Evolutionary conservation across 106 monocot species (phyloP), one percentile per base, ranked within the genome.

Genomic region (Platanthera zijinensis): DNA sequence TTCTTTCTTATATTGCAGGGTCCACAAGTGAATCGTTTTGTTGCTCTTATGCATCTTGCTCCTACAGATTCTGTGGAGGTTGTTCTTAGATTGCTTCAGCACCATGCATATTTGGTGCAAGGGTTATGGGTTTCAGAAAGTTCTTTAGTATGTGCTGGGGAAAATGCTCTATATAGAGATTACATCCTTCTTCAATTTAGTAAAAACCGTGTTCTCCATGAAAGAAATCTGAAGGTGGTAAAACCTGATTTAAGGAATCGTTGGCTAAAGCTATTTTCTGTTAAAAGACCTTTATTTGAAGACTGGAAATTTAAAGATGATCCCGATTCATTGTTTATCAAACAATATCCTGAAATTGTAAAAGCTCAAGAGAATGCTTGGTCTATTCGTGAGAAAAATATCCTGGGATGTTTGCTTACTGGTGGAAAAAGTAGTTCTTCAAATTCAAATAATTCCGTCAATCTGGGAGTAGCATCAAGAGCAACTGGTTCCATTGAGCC

Each of bases 51-150:
- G 84, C 82, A 91, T 87, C 87, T 89, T 83, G 89, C 87, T 79
- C 87, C 89, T 56, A 62, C 25, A n/a, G 67, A 76, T 6, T 83
- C 91, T 10, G 45, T 59, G 39, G 79, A 87, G 62, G 82, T 89
- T 50, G 57, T 91, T 53, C 67, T 96, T 4, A 79, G 74, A 73
- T 21, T 86, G 57, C 84, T 96, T 82, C 87, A 80, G 52, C 78
- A 76, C 8, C 76, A 89, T 78, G 93, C 93, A 77, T 52, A 80
- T 81, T 84, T 93, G 76, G 89, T 96, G 7, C 96, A 90, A 80
- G 93, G 93, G 18, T 75, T 91, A 69, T 97, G 96, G 96, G 86
- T 97, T 78, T 62, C 86, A 19, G 93, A 97, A 87, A 91, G 89
- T 76, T 86, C 83, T 50, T 66, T 97, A 53, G 49, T 93, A 17